These are phyloP conservation scores for Clavispora carvajalis DNA, from an alignment of 805 yeast genomes.

Conservation along the genomic window DNA sequence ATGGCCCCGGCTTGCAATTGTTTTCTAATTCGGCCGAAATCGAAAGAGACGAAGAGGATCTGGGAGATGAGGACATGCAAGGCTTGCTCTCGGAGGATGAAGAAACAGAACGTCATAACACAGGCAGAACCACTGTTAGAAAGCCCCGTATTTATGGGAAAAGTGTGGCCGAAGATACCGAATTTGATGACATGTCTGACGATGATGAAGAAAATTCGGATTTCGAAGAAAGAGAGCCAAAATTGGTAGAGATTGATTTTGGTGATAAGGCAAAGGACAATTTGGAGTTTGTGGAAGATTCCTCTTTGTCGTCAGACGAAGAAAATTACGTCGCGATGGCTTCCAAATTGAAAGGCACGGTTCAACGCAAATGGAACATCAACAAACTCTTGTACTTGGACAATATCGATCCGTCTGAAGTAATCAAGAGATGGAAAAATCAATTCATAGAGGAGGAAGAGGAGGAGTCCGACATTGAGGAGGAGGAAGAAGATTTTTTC, in stretches of 20 bases:
- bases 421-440: conserved; percentile 63
- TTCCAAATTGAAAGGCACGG: conserved; percentile 49
- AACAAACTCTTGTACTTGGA: conserved; percentile 76
- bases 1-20: conserved; percentile 67
- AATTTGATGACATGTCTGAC: conserved; percentile 35
- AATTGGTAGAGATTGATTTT: conserved; percentile 46
- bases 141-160: conserved; percentile 50
- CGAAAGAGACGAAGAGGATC: conserved; percentile 29
- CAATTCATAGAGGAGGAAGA: conserved; percentile 42
- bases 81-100: conserved; percentile 27
- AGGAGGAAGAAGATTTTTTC: conserved; percentile 48
- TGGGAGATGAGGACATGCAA: conserved; percentile 34
- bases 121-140: conserved; percentile 67
- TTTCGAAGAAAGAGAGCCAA: conserved; percentile 33
- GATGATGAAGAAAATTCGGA: conserved; percentile 26
- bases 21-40: conserved; percentile 60
- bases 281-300: conserved; percentile 43
- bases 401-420: conserved; percentile 70
- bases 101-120: conserved; percentile 34
- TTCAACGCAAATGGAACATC: conserved; percentile 66
- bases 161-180: conserved; percentile 44
- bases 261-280: conserved; percentile 28
- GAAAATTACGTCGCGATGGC: conserved; percentile 50
- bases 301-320: conserved; percentile 39
- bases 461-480: conserved; percentile 36